A percentile compares a stretch with the other conserved stretches of the same genome.
These are phyloP conservation scores for Tephrocybe sp. DNA, from an alignment of 768 basidiomycete genomes.

Conservation along the genomic window DNA sequence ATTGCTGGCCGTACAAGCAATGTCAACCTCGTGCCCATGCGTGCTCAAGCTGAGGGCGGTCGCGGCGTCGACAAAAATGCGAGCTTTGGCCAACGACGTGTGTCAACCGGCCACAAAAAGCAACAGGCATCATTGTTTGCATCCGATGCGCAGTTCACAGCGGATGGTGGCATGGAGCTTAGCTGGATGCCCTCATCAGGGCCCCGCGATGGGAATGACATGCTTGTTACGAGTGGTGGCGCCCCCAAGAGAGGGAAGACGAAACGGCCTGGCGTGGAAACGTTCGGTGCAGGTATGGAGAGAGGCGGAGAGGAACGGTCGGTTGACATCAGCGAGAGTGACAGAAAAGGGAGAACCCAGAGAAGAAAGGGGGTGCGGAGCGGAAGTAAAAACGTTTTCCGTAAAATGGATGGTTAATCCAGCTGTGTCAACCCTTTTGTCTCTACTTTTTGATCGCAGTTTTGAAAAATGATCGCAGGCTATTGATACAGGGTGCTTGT, in stretches of 20 bases:
- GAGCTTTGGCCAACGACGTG: slow-evolving; percentile 72
- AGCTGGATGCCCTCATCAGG: slow-evolving; percentile 71
- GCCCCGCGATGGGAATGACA: slow-evolving; percentile 34
- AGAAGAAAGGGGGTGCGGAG: slow-evolving; percentile 80
- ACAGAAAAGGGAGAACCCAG: slow-evolving; percentile 76
- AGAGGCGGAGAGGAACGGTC: slow-evolving; percentile 58
- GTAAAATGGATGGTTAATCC: slow-evolving; percentile 30
- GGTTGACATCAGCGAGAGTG: slow-evolving; percentile 56
- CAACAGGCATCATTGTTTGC: slow-evolving; percentile 1
- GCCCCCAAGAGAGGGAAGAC: slow-evolving; percentile 30
- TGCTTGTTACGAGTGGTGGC: slow-evolving; percentile 22
- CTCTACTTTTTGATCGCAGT: too few relatives aligned
- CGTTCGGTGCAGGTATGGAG: slow-evolving; percentile 89
- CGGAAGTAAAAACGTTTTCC: slow-evolving; percentile 87
- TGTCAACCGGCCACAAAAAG: slow-evolving; percentile 19
- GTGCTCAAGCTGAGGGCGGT: slow-evolving; percentile 35
- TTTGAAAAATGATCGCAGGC: too few relatives aligned
- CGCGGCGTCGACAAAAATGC: slow-evolving; percentile 45
- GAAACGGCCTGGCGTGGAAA: slow-evolving; percentile 65
- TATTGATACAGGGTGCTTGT: too few relatives aligned
- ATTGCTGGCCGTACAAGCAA: slow-evolving; percentile 32
- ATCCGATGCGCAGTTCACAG: slow-evolving; percentile 23
- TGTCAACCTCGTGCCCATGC: slow-evolving; percentile 68
- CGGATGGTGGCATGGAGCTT: slow-evolving; percentile 78
- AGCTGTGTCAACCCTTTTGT: neutral